Percentiles rank a stretch among this genome's conserved stretches.
Evolutionary conservation across 805 yeast genomes (phyloP).

Genomic region (Starmerella potacharoeniae): DNA sequence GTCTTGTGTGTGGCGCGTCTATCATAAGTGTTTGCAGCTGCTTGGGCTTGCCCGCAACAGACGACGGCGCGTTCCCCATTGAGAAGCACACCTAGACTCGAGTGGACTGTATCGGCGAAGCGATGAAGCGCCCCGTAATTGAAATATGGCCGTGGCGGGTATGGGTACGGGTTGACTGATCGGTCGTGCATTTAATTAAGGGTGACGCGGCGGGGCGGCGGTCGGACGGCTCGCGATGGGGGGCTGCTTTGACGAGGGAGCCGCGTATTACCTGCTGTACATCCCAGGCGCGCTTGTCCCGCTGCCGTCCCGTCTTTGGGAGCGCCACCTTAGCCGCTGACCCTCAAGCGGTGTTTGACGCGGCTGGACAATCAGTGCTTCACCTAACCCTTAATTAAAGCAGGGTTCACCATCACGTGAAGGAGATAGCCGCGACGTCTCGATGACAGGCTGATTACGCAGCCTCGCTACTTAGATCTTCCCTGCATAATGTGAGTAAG

Average conservation of each 20-base stretch:
- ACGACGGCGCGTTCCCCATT: constrained; percentile 1
- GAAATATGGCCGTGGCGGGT: constrained; percentile 9
- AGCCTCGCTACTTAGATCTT: too few species aligned
- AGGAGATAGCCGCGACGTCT: too few species aligned
- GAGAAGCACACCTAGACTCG: not conserved
- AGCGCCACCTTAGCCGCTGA: too few species aligned
- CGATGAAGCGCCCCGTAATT: not conserved
- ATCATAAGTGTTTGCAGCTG: not conserved
- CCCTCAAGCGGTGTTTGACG: too few species aligned
- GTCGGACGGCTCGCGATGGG: too few species aligned
- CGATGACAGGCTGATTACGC: too few species aligned
- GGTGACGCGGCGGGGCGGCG: not conserved
- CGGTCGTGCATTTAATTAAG: not conserved
- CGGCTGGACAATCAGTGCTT: not conserved
- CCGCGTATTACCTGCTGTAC: not conserved
- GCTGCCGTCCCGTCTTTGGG: too few species aligned
- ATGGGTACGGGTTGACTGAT: constrained; percentile 1
- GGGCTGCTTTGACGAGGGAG: not conserved
- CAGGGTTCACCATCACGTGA: not conserved
- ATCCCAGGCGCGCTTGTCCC: too few species aligned
- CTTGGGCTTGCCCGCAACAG: not conserved
- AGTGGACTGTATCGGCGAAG: not conserved
- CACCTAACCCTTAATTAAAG: not conserved
- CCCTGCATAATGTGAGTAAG: too few species aligned
- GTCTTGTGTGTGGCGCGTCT: not conserved